These are phyloP conservation scores for Mortierella sp. DNA, from an alignment of 371 early-diverging fungal genomes.

Conservation along the genomic window DNA sequence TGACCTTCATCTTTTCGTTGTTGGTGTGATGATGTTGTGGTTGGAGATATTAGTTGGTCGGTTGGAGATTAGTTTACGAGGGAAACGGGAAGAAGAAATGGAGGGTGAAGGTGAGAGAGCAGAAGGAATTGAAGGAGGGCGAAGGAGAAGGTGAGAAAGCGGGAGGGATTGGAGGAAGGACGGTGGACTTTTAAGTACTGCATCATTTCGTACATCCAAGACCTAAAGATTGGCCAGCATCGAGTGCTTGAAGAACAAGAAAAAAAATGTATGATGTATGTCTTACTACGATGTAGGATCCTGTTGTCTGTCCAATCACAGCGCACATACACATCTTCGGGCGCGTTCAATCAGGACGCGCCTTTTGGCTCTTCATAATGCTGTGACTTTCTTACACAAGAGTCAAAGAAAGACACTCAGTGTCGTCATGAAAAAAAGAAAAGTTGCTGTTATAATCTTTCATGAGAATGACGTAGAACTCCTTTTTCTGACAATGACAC, in stretches of 20 bases:
- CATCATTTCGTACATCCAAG: not conserved
- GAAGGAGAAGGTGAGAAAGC: no score
- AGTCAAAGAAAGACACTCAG: not conserved
- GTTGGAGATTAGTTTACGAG: not conserved
- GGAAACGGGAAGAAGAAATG: not conserved
- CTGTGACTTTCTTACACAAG: not conserved
- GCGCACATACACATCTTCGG: not conserved
- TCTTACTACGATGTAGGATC: not conserved
- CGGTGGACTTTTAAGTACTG: no score
- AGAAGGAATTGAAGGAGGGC: not conserved
- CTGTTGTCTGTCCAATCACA: not conserved
- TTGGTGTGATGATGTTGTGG: not conserved
- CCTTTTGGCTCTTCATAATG: not conserved
- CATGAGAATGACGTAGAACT: not conserved
- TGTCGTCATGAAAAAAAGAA: not conserved
- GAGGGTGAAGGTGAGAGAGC: not conserved
- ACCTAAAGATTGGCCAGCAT: not conserved
- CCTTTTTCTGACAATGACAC: not conserved
- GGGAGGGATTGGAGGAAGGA: not conserved
- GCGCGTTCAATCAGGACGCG: not conserved
- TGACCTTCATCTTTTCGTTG: conserved; percentile 13
- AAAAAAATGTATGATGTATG: not conserved
- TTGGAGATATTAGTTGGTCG: not conserved
- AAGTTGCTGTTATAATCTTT: not conserved
- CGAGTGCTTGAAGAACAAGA: not conserved